Base-by-base conservation (phyloP, 495 filamentous ascomycete species). In the Barbatosphaeria neglecta region DNA sequence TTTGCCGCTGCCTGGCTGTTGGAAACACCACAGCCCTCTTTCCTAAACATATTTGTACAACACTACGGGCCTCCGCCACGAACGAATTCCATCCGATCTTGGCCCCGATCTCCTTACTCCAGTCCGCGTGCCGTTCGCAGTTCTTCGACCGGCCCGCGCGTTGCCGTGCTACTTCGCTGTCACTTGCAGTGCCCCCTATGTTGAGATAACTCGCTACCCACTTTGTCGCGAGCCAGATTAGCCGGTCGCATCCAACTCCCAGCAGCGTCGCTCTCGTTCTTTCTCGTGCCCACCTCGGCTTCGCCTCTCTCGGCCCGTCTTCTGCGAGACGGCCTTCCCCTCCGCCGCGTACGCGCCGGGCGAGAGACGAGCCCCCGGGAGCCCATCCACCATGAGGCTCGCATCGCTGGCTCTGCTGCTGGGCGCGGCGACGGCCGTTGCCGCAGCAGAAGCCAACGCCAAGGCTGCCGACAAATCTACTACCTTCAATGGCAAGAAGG, bases 401-500 rank as follows among this genome's bases (percentile, higher is more conserved):
- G 46, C 53, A 47, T 55, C 60, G 46, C 50, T 63, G 28, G 54
- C 64, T 40, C 50, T 74, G 50, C 47, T 72, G 25, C 45, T 70
- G 45, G 58, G 67, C 56, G 62, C 65, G 25, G 68, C 31, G 13
- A 15, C 64, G 41, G 56, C 55, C 22, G 49, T 67, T 33, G 61
- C 59, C 9, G 49, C 54, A 22, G 67, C 58, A 48, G 48, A 59
- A 49, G 54, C 56, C 41, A 58, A 62, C 38, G 59, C 54, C 37
- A 59, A 66, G 31, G n/a, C n/a, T n/a, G n/a, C n/a, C 5, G 65
- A 65, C 16, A 59, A 68, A 51, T 62, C 62, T 37, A 89, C 86
- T 16, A 72, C 74, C 19, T 95, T 95, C 71, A 92, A 96, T 67
- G 83, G 76, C 41, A 69, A 86, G 31, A 71, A 75, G 49, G 87